phyloP scores from a whole-genome alignment of 306 rosid genomes.

The Sicyos baderoa region DNA sequence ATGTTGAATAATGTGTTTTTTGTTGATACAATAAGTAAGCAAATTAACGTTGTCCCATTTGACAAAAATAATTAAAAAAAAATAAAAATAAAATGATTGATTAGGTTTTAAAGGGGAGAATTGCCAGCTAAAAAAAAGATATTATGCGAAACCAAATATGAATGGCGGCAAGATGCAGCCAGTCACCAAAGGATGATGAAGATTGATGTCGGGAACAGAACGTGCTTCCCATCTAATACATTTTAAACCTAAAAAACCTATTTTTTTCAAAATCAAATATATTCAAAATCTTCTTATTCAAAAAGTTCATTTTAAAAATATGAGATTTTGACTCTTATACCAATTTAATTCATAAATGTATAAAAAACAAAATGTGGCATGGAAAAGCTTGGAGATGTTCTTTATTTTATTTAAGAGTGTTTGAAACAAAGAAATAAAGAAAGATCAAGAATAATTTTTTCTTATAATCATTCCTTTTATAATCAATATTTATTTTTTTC shows the following conservation, averaged over 20 bases:
- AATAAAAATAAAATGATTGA: not conserved
- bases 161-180: slow-evolving; percentile 18
- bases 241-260: not conserved
- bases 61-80: not conserved
- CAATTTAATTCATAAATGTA: too few relatives aligned
- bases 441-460: too few relatives aligned
- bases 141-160: not conserved
- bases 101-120: not conserved
- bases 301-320: too few relatives aligned
- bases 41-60: not conserved
- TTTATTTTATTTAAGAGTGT: too few relatives aligned
- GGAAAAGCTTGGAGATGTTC: too few relatives aligned
- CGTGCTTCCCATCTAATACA: slow-evolving; percentile 12
- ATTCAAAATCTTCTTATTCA: too few relatives aligned
- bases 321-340: too few relatives aligned
- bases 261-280: not conserved
- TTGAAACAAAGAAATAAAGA: too few relatives aligned
- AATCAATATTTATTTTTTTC: too few relatives aligned
- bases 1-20: not conserved
- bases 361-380: too few relatives aligned
- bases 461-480: too few relatives aligned
- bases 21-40: not conserved
- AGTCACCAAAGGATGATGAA: not conserved
- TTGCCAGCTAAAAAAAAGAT: not conserved
- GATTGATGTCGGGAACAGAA: not conserved